Evolutionary conservation across 2,329 filamentous ascomycete species (phyloP), one percentile per base, ranked within the genome.

Genomic region (Xylaria sp.): DNA sequence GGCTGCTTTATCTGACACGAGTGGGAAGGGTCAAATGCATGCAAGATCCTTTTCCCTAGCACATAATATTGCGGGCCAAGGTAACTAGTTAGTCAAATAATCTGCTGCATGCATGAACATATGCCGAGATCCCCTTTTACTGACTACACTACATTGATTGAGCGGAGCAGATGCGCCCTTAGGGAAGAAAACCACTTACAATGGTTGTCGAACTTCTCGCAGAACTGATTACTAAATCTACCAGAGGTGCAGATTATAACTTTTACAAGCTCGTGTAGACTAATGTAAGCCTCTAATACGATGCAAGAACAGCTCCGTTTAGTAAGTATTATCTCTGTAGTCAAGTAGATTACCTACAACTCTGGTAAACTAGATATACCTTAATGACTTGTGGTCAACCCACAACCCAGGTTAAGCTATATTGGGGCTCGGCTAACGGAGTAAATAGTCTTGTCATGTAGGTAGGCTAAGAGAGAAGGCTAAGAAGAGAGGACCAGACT

Each of bases 101-200:
- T 64, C 36, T 63, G 46, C 58, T 59, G 58, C 62, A 55, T 69
- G 67, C 63, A 69, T 66, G 62, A 62, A 69, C 63, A 62, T 66
- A 52, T 69, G 67, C 67, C 67, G 67, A 69, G 62, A 66, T 68
- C 31, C 49, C 48, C 31, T n/a, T 60, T 60, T 64, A 49, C 28
- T 36, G 33, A 36, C 33, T 36, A 36, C 33, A 36, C 33, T 57
- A 46, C 61, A 56, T 41, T n/a, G 56, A 46, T 25, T 36, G 20
- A 18, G n/a, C 2, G n/a, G 39, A 31, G 23, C 46, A n/a, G n/a
- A 52, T 52, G 28, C 46, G 23, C 46, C 46, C 46, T 6, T 23
- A 10, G 18, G 20, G 43, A 46, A n/a, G 15, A 20, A 20, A 20
- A n/a, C 7, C 15, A 46, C 41, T 3, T 46, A 46, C 46, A 18